These are phyloP conservation scores for Coemansia sp. DNA, from an alignment of 192 early-diverging fungal genomes.

Conservation along the genomic window DNA sequence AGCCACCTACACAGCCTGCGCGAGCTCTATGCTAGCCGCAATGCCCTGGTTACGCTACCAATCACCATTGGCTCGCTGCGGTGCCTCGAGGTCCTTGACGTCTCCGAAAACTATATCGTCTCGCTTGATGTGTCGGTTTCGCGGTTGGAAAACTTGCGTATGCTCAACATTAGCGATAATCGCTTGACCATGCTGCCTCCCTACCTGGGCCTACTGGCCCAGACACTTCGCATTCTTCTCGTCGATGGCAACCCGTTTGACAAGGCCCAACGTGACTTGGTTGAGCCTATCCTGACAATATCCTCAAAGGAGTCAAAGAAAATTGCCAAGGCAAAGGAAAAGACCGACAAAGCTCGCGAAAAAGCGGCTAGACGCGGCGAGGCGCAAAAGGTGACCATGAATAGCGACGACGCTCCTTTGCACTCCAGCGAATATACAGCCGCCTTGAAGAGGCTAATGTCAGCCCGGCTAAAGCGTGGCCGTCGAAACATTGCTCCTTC, in stretches of 20 bases:
- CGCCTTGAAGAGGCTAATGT: constrained; percentile 30
- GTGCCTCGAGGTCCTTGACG: constrained; percentile 42
- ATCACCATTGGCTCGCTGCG: constrained; percentile 33
- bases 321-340: constrained; percentile 25
- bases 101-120: constrained; percentile 41
- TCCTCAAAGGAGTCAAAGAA: constrained; percentile 17
- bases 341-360: constrained; percentile 12
- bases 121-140: constrained; percentile 27
- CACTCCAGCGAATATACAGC: constrained; percentile 31
- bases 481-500: not conserved
- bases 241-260: constrained; percentile 53
- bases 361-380: constrained; percentile 13
- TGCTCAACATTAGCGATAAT: constrained; percentile 52
- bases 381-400: not conserved
- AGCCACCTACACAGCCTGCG: constrained; percentile 34
- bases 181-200: constrained; percentile 29
- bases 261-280: constrained; percentile 18
- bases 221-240: constrained; percentile 29
- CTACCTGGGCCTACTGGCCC: constrained; percentile 41
- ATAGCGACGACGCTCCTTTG: not conserved
- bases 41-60: constrained; percentile 36
- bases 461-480: constrained; percentile 21
- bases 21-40: constrained; percentile 42
- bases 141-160: constrained; percentile 36
- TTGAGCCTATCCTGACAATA: constrained; percentile 38